phyloP scores from a whole-genome alignment of 495 filamentous ascomycete species.

The Hypoxylon lienhwacheense region DNA sequence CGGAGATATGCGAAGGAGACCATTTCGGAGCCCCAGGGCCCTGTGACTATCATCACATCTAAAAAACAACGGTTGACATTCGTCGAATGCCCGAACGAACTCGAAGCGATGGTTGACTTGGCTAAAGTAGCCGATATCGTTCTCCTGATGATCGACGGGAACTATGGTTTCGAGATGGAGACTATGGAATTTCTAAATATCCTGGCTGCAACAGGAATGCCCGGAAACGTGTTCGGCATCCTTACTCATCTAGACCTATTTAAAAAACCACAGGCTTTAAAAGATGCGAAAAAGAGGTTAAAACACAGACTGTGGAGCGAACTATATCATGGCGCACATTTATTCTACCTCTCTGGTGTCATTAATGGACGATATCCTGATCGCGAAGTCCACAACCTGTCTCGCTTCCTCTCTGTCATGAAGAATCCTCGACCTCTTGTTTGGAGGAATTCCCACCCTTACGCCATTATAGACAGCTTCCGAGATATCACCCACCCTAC shows the following conservation, averaged over 20 bases:
- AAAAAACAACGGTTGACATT: slow-evolving; percentile 92
- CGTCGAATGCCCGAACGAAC: slow-evolving; percentile 92
- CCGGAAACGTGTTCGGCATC: slow-evolving; percentile 96
- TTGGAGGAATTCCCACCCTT: slow-evolving; percentile 97
- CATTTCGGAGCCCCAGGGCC: slow-evolving; percentile 82
- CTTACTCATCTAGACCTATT: slow-evolving; percentile 96
- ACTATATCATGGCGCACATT: slow-evolving; percentile 91
- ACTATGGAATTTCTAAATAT: slow-evolving; percentile 99
- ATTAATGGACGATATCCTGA: slow-evolving; percentile 96
- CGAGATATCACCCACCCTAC: slow-evolving; percentile 93
- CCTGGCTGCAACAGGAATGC: slow-evolving; percentile 87
- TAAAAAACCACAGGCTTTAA: slow-evolving; percentile 84
- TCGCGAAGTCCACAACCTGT: slow-evolving; percentile 92
- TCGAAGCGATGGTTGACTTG: slow-evolving; percentile 93
- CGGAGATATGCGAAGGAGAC: slow-evolving; percentile 95
- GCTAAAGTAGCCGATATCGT: slow-evolving; percentile 97
- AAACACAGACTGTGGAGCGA: slow-evolving; percentile 97
- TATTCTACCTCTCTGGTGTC: slow-evolving; percentile 94
- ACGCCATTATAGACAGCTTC: slow-evolving; percentile 89
- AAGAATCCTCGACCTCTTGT: slow-evolving; percentile 94
- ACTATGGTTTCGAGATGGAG: slow-evolving; percentile 99
- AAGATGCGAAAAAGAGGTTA: slow-evolving; percentile 88
- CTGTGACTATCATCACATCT: slow-evolving; percentile 91
- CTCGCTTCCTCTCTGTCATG: slow-evolving; percentile 94
- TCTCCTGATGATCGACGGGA: slow-evolving; percentile 95